Evolutionary conservation across 2,329 filamentous ascomycete species (phyloP).

Genomic region (Colletotrichum eleusines): DNA sequence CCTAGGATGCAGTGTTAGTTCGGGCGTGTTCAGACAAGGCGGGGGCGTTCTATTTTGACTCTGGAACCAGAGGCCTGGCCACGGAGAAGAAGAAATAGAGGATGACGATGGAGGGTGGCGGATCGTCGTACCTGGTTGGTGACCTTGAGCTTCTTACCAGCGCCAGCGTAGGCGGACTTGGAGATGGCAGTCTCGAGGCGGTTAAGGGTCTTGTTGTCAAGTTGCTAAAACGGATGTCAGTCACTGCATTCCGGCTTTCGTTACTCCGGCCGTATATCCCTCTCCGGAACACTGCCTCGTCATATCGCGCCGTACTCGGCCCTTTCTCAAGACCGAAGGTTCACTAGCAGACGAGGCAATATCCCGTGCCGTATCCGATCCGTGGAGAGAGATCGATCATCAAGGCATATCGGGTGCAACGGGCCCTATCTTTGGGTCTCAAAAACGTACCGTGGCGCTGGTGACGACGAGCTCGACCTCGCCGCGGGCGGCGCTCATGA

Average conservation of each 20-base stretch:
- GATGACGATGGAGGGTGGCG: slow-evolving; percentile 44
- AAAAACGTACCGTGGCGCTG: slow-evolving; percentile 80
- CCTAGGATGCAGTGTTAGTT: slow-evolving; percentile 59
- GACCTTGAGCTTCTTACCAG: slow-evolving; percentile 98
- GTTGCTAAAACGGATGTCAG: slow-evolving; percentile 66
- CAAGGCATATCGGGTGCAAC: neutral
- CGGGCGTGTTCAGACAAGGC: neutral
- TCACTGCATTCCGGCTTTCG: neutral
- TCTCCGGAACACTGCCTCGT: neutral
- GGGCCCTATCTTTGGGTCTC: neutral
- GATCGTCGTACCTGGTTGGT: slow-evolving; percentile 77
- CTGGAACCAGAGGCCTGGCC: neutral
- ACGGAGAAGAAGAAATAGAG: slow-evolving; percentile 1
- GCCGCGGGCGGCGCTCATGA: slow-evolving; percentile 90
- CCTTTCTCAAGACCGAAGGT: neutral
- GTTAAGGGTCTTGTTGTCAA: slow-evolving; percentile 87
- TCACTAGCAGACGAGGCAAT: neutral
- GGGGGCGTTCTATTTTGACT: neutral
- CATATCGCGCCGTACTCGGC: neutral
- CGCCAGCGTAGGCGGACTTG: slow-evolving; percentile 89
- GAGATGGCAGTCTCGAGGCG: slow-evolving; percentile 88
- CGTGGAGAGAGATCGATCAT: neutral
- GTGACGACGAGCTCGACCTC: slow-evolving; percentile 95
- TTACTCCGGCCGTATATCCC: neutral
- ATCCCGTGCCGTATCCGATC: neutral